These are phyloP conservation scores for Sarocladium strictum DNA, from an alignment of 2,329 filamentous ascomycete species.

Conservation along the genomic window DNA sequence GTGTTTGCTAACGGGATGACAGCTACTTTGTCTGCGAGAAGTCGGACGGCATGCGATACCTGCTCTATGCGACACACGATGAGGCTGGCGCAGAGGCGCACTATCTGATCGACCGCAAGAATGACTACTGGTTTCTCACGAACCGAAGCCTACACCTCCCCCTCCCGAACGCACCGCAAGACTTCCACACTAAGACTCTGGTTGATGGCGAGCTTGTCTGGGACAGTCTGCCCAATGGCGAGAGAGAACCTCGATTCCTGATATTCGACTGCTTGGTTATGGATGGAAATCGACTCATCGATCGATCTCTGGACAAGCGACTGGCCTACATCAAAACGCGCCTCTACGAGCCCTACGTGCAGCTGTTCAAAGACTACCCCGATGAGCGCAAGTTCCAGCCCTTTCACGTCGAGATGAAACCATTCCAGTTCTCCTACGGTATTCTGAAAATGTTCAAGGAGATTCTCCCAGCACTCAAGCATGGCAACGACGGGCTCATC, in stretches of 20 bases:
- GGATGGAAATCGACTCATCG: constrained; percentile 69
- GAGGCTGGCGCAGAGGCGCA: constrained; percentile 60
- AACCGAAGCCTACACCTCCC: constrained; percentile 73
- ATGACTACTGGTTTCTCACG: constrained; percentile 87
- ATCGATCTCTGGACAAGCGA: constrained; percentile 79
- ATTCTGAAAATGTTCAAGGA: constrained; percentile 89
- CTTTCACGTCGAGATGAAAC: constrained; percentile 82
- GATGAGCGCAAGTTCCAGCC: constrained; percentile 64
- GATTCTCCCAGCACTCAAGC: constrained; percentile 74
- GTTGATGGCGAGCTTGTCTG: constrained; percentile 92
- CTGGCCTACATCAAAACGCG: constrained; percentile 78
- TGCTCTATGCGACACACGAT: constrained; percentile 79
- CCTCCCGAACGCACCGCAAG: constrained; percentile 47
- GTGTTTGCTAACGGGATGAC: background rate
- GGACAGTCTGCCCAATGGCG: constrained; percentile 65
- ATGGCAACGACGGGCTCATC: constrained; percentile 94
- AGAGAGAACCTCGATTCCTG: constrained; percentile 69
- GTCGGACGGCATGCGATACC: constrained; percentile 89
- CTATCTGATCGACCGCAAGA: constrained; percentile 95
- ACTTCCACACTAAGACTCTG: constrained; percentile 74
- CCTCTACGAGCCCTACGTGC: constrained; percentile 65
- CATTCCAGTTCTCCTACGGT: constrained; percentile 82
- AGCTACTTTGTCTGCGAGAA: constrained; percentile 98
- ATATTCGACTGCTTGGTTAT: constrained; percentile 91
- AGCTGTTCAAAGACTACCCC: constrained; percentile 59